Evolutionary conservation across 257 asterid species (phyloP).

Genomic region (Fraxinus anomala): DNA sequence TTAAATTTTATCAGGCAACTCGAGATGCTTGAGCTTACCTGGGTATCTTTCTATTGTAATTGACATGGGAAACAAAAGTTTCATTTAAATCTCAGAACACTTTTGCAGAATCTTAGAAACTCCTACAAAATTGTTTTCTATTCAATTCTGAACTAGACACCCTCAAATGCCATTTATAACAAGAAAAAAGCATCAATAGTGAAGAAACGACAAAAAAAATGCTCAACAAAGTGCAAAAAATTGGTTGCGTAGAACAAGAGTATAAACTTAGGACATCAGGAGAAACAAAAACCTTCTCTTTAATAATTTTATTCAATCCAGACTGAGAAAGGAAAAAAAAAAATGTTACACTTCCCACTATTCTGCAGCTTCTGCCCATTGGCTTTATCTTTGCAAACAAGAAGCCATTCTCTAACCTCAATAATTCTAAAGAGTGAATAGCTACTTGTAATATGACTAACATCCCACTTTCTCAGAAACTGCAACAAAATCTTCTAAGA

Average conservation of each 20-base stretch:
- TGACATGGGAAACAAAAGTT: too few species aligned
- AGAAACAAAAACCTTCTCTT: slow-evolving; percentile 26
- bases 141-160: too few species aligned
- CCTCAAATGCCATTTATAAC: background rate
- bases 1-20: background rate
- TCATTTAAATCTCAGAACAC: too few species aligned
- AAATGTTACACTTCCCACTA: slow-evolving; percentile 36
- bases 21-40: too few species aligned
- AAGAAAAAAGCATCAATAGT: slow-evolving; percentile 2
- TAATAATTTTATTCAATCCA: slow-evolving; percentile 29
- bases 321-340: slow-evolving; percentile 30
- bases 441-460: slow-evolving; percentile 22
- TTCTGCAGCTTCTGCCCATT: slow-evolving; percentile 37
- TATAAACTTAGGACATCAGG: slow-evolving; percentile 22
- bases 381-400: slow-evolving; percentile 37
- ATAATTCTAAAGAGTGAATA: slow-evolving; percentile 12
- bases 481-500: slow-evolving; percentile 34
- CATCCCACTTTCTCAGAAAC: slow-evolving; percentile 20
- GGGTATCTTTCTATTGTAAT: too few species aligned
- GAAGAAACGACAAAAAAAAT: background rate
- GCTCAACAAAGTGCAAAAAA: slow-evolving; percentile 11
- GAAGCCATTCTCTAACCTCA: slow-evolving; percentile 24
- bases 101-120: too few species aligned
- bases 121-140: too few species aligned
- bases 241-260: background rate